Evolutionary conservation across 164 flowering plant genomes (phyloP).

Genomic region (Nelumbo lutea): DNA sequence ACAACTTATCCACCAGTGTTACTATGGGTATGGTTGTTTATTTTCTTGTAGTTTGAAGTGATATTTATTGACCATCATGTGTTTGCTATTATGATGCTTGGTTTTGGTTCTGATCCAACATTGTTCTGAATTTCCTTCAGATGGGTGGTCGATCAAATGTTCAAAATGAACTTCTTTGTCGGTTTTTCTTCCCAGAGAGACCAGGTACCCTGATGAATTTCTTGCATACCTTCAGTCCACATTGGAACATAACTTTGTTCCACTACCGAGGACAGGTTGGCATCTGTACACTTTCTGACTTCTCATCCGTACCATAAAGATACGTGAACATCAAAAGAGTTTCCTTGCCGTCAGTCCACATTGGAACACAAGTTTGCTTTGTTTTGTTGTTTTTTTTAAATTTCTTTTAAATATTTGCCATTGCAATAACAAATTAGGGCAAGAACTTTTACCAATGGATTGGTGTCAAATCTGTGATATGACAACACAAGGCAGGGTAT

Average conservation of each 20-base stretch:
- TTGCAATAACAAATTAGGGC: neutral
- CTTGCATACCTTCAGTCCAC: constrained; percentile 81
- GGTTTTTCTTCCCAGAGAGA: constrained; percentile 84
- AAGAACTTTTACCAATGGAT: neutral
- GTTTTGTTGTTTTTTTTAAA: neutral
- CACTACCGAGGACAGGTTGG: constrained; percentile 88
- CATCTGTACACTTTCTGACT: constrained; percentile 1
- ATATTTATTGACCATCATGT: neutral
- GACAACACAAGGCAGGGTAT: too few relatives aligned
- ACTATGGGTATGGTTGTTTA: neutral
- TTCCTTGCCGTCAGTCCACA: neutral
- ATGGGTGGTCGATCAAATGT: constrained; percentile 75
- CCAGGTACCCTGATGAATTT: constrained; percentile 94
- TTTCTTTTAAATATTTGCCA: neutral
- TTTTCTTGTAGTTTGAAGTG: neutral
- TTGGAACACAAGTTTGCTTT: too few relatives aligned
- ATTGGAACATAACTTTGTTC: constrained; percentile 95
- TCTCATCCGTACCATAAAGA: neutral
- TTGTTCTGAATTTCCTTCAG: constrained; percentile 31
- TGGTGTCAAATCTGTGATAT: too few relatives aligned
- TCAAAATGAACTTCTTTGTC: constrained; percentile 70
- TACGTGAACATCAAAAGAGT: neutral
- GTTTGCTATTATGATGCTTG: neutral
- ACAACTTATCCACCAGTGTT: too few relatives aligned
- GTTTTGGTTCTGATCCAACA: constrained; percentile 6